A percentile compares a stretch with the other conserved stretches of the same genome.
These are phyloP conservation scores for Candida verbasci DNA, from an alignment of 805 yeast species.

Conservation along the genomic window DNA sequence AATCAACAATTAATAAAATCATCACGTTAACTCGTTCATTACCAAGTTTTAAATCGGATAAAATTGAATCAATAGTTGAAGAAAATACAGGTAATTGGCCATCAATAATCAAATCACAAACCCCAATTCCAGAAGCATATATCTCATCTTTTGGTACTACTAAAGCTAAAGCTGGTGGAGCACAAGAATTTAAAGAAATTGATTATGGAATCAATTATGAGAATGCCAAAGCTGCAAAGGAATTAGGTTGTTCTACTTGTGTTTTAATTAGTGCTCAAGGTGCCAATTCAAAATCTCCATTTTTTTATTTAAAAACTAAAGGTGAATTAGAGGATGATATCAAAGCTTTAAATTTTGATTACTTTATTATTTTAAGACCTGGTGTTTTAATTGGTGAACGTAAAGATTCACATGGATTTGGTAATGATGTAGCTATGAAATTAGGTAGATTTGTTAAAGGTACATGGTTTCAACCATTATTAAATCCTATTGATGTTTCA, in stretches of 20 bases:
- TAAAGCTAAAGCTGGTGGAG: conserved; percentile 63
- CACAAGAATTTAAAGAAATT: conserved; percentile 63
- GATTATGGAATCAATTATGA: conserved; percentile 71
- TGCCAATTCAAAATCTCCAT: conserved; percentile 53
- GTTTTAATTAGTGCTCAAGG: conserved; percentile 65
- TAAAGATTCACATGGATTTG: conserved; percentile 34
- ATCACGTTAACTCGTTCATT: conserved; percentile 51
- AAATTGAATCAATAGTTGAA: conserved; percentile 38
- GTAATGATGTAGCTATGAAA: conserved; percentile 24
- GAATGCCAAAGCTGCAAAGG: conserved; percentile 71
- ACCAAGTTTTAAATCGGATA: conserved; percentile 25
- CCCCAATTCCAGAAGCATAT: conserved; percentile 19
- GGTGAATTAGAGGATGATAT: conserved; percentile 75
- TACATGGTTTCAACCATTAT: conserved; percentile 9
- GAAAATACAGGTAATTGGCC: conserved; percentile 51
- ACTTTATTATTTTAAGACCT: conserved; percentile 73
- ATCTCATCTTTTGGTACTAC: conserved; percentile 78
- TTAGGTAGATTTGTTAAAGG: conserved; percentile 22
- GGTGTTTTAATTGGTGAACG: conserved; percentile 70
- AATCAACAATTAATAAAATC: conserved; percentile 35
- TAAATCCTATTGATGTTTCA: conserved; percentile 52
- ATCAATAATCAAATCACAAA: conserved; percentile 19
- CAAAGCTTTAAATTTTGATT: conserved; percentile 57
- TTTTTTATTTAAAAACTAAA: conserved; percentile 63
- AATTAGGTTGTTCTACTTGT: conserved; percentile 60